A percentile compares a stretch with the other conserved stretches of the same genome.
These are phyloP conservation scores for Jaapia argillacea DNA, from an alignment of 768 basidiomycete genomes.

Conservation along the genomic window DNA sequence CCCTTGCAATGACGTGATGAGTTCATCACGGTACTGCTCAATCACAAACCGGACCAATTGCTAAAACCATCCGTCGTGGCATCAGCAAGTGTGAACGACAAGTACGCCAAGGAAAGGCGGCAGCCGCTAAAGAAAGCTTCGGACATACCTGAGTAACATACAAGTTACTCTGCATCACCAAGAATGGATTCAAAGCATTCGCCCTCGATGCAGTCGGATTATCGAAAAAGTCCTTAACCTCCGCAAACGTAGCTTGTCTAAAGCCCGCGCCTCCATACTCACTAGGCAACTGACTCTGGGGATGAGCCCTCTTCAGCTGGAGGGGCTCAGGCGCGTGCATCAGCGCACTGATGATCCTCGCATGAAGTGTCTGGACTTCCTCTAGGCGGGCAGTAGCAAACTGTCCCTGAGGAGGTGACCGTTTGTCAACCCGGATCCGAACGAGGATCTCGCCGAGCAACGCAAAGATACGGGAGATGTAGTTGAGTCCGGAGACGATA, in stretches of 20 bases:
- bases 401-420: conserved; percentile 76
- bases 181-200: conserved; percentile 80
- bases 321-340: conserved; percentile 70
- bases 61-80: conserved; percentile 37
- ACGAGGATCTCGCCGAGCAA: conserved; percentile 80
- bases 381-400: conserved; percentile 78
- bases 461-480: conserved; percentile 78
- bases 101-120: neutral
- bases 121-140: neutral
- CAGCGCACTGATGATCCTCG: conserved; percentile 65
- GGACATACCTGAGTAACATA: conserved; percentile 76
- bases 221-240: conserved; percentile 87
- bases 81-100: neutral
- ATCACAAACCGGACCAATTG: conserved; percentile 92
- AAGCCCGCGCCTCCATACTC: conserved; percentile 67
- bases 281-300: conserved; percentile 37
- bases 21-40: conserved; percentile 86
- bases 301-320: conserved; percentile 49
- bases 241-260: conserved; percentile 74
- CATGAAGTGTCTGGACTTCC: conserved; percentile 74
- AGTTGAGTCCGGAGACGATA: conserved; percentile 79
- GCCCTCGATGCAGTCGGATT: conserved; percentile 82
- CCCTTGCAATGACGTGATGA: conserved; percentile 59
- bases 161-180: conserved; percentile 88
- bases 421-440: conserved; percentile 79